Base-by-base conservation (phyloP, 2,329 filamentous ascomycete genomes). In the Alternaria ventricosa region DNA sequence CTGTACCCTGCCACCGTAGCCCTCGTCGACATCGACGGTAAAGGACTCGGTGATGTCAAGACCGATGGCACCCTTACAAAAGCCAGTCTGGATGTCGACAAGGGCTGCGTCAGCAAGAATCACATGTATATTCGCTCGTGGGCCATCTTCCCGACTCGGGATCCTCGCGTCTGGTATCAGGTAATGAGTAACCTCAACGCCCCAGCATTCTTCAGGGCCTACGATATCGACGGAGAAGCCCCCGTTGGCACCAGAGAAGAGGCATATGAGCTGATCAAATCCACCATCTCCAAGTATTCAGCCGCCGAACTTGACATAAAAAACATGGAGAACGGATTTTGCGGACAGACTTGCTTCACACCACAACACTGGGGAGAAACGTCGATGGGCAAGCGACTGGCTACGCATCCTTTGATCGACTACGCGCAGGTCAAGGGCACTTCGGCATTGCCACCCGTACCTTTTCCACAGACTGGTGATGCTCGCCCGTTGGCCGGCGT, bases 131-230 rank as follows among this genome's bases (percentile, higher is more conserved):
- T 45, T 45, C 43, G 84, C 50, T 45, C 69, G 8, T 70, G 67
- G 8, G 69, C 60, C 7, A 30, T 70, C 3, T 87, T 86, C 64
- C 82, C 81, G 8, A 87, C 85, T 0, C 81, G 78, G n/a, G 74
- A 83, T 33, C 60, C 64, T 1, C 76, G 78, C 1, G 79, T 82
- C 0, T 86, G 83, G 82, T 87, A 85, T 69, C 84, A 83, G 11
- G 76, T 87, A 1, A 84, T 87, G 57, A 85, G 85, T 6, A 85
- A 82, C 1, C 76, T 87, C 47, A 72, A 84, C 36, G 81, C 84
- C 0, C 70, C 73, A 3, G 78, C 80, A 2, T 82, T 83, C 0
- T 78, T 87, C 1, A 68, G 76, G 25, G 80, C 82, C n/a, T 82
- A 86, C 46, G 84, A 83, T 5, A 79, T 87, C 54, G 74, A 84